These are phyloP conservation scores for Draba incana DNA, from an alignment of 345 rosid genomes.

Conservation along the genomic window DNA sequence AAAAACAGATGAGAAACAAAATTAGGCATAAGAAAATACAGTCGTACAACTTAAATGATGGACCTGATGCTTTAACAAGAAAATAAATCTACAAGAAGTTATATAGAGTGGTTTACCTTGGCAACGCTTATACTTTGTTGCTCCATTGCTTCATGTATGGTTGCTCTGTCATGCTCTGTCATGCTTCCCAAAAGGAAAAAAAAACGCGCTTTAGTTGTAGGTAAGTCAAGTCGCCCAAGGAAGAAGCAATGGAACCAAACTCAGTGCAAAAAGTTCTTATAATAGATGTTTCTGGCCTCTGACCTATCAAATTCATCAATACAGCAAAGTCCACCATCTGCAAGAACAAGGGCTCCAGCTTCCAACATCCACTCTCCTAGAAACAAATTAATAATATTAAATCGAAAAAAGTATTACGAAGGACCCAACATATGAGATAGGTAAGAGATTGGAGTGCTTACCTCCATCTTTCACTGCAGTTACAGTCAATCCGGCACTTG, in stretches of 20 bases:
- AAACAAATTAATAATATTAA: slow-evolving; percentile 17
- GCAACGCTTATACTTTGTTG: slow-evolving; percentile 98
- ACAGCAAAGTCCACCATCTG: slow-evolving; percentile 98
- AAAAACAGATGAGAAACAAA: not conserved
- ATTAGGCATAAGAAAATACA: slow-evolving; percentile 8
- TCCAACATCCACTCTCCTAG: slow-evolving; percentile 97
- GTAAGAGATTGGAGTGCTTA: slow-evolving; percentile 35
- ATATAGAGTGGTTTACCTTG: slow-evolving; percentile 57
- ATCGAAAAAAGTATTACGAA: not conserved
- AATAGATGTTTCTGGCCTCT: not conserved
- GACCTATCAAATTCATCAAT: slow-evolving; percentile 97
- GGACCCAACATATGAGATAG: slow-evolving; percentile 17
- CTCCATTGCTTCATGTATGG: slow-evolving; percentile 99
- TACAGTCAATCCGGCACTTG: slow-evolving; percentile 97
- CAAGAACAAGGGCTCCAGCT: slow-evolving; percentile 99
- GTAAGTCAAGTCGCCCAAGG: slow-evolving; percentile 6
- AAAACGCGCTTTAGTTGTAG: not conserved
- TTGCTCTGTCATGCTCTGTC: slow-evolving; percentile 98
- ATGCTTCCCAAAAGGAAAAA: slow-evolving; percentile 55
- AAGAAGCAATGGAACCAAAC: slow-evolving; percentile 13
- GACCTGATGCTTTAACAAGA: slow-evolving; percentile 20
- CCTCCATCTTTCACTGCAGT: slow-evolving; percentile 99
- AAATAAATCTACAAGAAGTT: not conserved
- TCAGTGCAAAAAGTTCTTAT: not conserved
- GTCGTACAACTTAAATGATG: slow-evolving; percentile 7